Evolutionary conservation across 805 yeast genomes (phyloP).

Genomic region (Wickerhamiella lipophila): DNA sequence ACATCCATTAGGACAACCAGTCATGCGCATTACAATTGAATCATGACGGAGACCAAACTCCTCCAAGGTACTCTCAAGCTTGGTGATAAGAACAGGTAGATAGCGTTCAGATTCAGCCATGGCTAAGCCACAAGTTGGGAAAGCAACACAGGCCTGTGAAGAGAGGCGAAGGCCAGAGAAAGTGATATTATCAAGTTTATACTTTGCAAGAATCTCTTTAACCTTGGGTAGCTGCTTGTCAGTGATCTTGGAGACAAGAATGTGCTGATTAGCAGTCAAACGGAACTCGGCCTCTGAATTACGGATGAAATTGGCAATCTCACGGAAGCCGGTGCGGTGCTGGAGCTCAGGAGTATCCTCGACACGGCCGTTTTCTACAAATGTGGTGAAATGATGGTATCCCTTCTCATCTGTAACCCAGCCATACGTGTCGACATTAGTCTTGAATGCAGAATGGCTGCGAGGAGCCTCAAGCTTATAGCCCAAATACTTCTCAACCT

Average conservation of each 20-base stretch:
- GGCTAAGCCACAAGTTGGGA: conserved; percentile 97
- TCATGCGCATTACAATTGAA: conserved; percentile 93
- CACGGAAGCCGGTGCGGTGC: conserved; percentile 74
- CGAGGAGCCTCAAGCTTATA: conserved; percentile 56
- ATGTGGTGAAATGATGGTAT: conserved; percentile 79
- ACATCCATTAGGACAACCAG: conserved; percentile 98
- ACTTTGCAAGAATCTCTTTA: conserved; percentile 52
- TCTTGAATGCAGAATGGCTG: conserved; percentile 56
- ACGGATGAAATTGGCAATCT: conserved; percentile 58
- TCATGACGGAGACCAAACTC: conserved; percentile 90
- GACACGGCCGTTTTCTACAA: conserved; percentile 92
- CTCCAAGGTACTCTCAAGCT: conserved; percentile 76
- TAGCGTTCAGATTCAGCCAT: conserved; percentile 97
- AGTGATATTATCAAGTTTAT: conserved; percentile 71
- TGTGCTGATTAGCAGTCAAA: conserved; percentile 91
- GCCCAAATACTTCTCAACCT: conserved; percentile 78
- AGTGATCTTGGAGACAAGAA: conserved; percentile 57
- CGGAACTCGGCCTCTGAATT: conserved; percentile 62
- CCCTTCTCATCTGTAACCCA: conserved; percentile 77
- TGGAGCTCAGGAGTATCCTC: conserved; percentile 85
- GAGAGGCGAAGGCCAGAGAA: conserved; percentile 77
- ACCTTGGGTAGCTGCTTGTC: conserved; percentile 54
- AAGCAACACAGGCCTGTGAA: conserved; percentile 93
- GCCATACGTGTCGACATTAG: conserved; percentile 84
- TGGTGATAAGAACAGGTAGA: conserved; percentile 67